phyloP scores from a whole-genome alignment of 345 rosid species.

The Eucalyptus leucophloia region DNA sequence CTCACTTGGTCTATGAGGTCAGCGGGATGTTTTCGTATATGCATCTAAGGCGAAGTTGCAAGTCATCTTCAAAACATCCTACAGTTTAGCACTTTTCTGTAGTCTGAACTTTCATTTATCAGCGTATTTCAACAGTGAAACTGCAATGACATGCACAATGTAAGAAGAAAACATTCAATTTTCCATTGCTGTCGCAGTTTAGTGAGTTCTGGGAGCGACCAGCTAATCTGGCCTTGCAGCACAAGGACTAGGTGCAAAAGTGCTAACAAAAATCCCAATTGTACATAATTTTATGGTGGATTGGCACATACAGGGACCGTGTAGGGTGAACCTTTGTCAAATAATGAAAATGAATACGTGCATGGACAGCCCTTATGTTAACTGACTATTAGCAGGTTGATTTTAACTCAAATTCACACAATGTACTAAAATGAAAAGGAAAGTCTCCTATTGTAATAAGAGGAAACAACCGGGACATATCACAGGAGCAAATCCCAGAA shows the following conservation, averaged over 20 bases:
- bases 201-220: not conserved
- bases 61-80: not conserved
- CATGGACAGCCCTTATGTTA: not conserved
- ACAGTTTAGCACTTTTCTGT: not conserved
- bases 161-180: not conserved
- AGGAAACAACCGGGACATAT: not conserved
- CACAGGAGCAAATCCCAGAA: not conserved
- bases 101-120: not conserved
- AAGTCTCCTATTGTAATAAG: not conserved
- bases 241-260: not conserved
- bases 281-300: not conserved
- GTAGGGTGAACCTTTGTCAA: not conserved
- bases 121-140: not conserved
- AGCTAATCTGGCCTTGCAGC: not conserved
- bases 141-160: not conserved
- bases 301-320: not conserved
- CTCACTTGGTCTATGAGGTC: not conserved
- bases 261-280: not conserved
- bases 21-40: not conserved
- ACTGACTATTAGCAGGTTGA: not conserved
- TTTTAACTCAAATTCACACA: not conserved
- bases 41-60: not conserved
- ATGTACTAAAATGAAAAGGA: not conserved
- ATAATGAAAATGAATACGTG: not conserved
- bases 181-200: not conserved